A percentile compares a stretch with the other conserved stretches of the same genome.
These are phyloP conservation scores for Macadamia integrifolia DNA, from an alignment of 164 flowering plant species.

Conservation along the genomic window DNA sequence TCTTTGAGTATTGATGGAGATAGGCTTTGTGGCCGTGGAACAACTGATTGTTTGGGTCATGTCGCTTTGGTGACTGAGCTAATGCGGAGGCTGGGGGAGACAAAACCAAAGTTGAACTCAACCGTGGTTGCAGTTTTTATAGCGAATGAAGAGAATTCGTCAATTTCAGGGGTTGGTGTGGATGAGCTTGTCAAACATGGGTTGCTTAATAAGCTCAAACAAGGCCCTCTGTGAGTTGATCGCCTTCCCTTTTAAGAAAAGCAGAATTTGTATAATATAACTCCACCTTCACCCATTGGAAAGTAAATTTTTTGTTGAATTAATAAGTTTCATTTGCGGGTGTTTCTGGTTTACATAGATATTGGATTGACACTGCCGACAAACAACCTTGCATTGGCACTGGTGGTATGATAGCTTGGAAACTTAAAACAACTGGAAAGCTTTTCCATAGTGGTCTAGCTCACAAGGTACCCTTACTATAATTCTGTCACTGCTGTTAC, in stretches of 20 bases:
- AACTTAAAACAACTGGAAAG: slow-evolving; percentile 75
- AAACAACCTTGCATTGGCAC: slow-evolving; percentile 98
- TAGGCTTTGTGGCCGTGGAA: slow-evolving; percentile 87
- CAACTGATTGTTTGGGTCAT: slow-evolving; percentile 97
- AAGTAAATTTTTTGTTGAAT: not conserved
- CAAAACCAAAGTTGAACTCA: slow-evolving; percentile 69
- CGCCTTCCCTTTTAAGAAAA: not conserved
- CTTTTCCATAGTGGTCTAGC: slow-evolving; percentile 97
- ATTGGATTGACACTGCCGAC: slow-evolving; percentile 98
- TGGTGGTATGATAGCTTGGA: slow-evolving; percentile 95
- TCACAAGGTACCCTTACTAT: slow-evolving; percentile 58
- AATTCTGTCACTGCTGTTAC: slow-evolving; percentile 1
- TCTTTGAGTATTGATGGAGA: slow-evolving; percentile 85
- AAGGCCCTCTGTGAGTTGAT: slow-evolving; percentile 79
- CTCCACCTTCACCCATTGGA: not conserved
- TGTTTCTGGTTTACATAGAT: slow-evolving; percentile 34
- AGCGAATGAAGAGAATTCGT: slow-evolving; percentile 88
- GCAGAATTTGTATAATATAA: not conserved
- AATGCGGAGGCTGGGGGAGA: slow-evolving; percentile 71
- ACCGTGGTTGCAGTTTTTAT: slow-evolving; percentile 94
- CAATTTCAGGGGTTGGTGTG: slow-evolving; percentile 82
- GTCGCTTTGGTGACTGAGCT: slow-evolving; percentile 90
- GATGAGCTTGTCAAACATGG: slow-evolving; percentile 87
- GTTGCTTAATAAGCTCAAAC: slow-evolving; percentile 72
- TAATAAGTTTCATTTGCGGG: slow-evolving; percentile 1